Conservation (phyloP, 2,329 filamentous ascomycete species). For the Arachnopeziza araneosa region DNA sequence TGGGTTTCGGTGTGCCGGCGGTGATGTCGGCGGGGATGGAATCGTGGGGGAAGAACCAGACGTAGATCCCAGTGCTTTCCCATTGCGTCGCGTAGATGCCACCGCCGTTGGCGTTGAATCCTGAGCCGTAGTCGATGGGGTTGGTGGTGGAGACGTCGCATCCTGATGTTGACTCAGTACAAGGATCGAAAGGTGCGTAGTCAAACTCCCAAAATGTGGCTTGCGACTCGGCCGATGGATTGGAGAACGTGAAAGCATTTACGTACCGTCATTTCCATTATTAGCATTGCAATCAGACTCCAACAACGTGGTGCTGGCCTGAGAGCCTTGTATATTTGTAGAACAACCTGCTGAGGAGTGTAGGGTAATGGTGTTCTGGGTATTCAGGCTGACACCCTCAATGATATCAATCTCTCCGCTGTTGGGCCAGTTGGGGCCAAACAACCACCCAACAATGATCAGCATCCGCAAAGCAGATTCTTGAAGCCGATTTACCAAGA, state of each 20-base stretch:
- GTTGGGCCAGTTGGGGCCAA: slow-evolving; percentile 23
- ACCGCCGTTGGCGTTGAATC: slow-evolving; percentile 61
- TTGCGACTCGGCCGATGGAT: neutral
- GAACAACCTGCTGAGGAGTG: slow-evolving; percentile 41
- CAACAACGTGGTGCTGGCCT: neutral
- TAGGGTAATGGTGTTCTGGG: slow-evolving; percentile 33
- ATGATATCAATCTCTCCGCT: slow-evolving; percentile 36
- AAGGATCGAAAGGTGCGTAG: neutral
- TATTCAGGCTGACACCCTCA: slow-evolving; percentile 39
- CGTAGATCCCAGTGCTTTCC: slow-evolving; percentile 58
- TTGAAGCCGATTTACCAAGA: slow-evolving; percentile 37
- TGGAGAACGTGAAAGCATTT: neutral
- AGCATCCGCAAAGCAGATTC: too few relatives aligned
- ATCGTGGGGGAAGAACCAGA: slow-evolving; percentile 69
- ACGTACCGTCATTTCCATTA: neutral
- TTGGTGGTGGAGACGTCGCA: slow-evolving; percentile 31
- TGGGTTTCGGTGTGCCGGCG: slow-evolving; percentile 46
- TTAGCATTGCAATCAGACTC: neutral
- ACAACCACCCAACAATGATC: slow-evolving; percentile 2
- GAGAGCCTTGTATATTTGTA: slow-evolving; percentile 7
- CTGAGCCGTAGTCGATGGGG: slow-evolving; percentile 51
- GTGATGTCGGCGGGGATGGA: slow-evolving; percentile 60
- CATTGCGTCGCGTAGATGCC: slow-evolving; percentile 67
- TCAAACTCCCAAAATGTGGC: neutral
- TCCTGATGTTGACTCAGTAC: neutral